Base-by-base conservation (phyloP, 163 green algal genomes). In the Prototheca wickerhamii region DNA sequence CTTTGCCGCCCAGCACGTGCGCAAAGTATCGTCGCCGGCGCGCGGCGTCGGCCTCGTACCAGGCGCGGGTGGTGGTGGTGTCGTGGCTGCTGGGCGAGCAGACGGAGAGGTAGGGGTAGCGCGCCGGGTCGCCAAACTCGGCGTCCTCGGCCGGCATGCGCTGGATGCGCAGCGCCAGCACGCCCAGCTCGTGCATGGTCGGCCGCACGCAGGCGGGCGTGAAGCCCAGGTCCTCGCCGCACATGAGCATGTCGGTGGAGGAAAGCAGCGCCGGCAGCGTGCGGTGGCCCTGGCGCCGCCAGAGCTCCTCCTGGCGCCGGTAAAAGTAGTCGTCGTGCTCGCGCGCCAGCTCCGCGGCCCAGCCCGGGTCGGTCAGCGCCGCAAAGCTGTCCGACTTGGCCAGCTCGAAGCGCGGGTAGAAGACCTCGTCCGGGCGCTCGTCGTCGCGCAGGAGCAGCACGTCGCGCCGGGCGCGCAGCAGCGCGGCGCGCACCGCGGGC, bases 201-300 rank as follows among this genome's bases (percentile, higher is more conserved):
- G 87, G 86, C 44, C 86, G 89, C 58, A 98, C 86, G 72, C 89
- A 97, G 12, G 71, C 64, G 4, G 92, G 91, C 30, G 96, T 82
- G 63, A 98, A 88, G 26, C 92, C 92, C 60, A 98, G 79, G 69
- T 98, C 92, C 79, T 98, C 92, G 0, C 89, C 92, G 72, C 87
- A 98, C 46, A 96, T 85, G 34, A 98, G 83, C 92, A 97, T 98
- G 70, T 90, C 73, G 0, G 78, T 89, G 49, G 83, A 77, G 2
- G 73, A 65, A 73, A 88, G 80, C 53, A 97, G 83, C 54, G 76
- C 84, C 1, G 91, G 92, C 58, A 98, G 78, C 58, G 90, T 95
- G 54, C 69, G 71, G 58, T 88, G 60, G n/a, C 89, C 88, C 32
- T 88, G 83, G 44, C 78, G 57, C 10, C 77, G 65, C 90, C 91